phyloP scores from a whole-genome alignment of 2,329 filamentous ascomycete genomes.

The Pseudocercospora ulei region DNA sequence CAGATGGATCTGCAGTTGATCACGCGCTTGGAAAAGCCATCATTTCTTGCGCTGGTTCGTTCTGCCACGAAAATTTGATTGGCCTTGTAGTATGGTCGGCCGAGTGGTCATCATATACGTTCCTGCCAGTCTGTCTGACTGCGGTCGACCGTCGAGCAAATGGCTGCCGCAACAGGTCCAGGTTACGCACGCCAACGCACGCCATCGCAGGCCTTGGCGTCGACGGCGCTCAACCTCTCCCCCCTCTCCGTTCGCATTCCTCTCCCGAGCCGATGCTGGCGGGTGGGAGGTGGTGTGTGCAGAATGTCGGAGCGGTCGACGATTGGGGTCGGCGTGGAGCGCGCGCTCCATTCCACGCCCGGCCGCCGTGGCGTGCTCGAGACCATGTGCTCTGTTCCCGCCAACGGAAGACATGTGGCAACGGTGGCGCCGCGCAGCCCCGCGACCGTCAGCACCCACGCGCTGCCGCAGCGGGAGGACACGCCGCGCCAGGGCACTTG shows the following conservation, averaged over 20 bases:
- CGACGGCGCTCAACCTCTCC: constrained; percentile 63
- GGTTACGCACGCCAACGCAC: no score
- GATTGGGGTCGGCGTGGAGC: neutral
- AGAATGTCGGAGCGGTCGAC: constrained; percentile 2
- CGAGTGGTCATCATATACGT: no score
- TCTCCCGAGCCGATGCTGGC: constrained; percentile 5
- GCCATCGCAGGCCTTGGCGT: constrained; percentile 64
- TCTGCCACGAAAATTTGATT: no score
- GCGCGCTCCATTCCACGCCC: constrained; percentile 1
- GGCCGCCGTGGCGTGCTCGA: neutral
- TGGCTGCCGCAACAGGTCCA: constrained; percentile 75
- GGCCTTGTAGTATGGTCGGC: no score
- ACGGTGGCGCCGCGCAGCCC: neutral
- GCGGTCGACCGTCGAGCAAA: constrained; percentile 71
- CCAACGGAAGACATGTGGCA: neutral
- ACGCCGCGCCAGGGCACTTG: constrained; percentile 12
- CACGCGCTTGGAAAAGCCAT: no score
- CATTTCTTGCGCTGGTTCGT: no score
- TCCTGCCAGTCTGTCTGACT: no score
- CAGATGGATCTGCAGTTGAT: no score
- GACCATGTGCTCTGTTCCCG: neutral
- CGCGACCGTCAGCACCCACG: neutral
- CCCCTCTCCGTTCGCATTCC: constrained; percentile 43
- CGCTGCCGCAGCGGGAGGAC: constrained; percentile 12
- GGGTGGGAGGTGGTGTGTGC: constrained; percentile 7